A percentile compares a stretch with the other conserved stretches of the same genome.
Conservation (phyloP, 2,329 filamentous ascomycete genomes). For the Talaromyces amestolkiae region DNA sequence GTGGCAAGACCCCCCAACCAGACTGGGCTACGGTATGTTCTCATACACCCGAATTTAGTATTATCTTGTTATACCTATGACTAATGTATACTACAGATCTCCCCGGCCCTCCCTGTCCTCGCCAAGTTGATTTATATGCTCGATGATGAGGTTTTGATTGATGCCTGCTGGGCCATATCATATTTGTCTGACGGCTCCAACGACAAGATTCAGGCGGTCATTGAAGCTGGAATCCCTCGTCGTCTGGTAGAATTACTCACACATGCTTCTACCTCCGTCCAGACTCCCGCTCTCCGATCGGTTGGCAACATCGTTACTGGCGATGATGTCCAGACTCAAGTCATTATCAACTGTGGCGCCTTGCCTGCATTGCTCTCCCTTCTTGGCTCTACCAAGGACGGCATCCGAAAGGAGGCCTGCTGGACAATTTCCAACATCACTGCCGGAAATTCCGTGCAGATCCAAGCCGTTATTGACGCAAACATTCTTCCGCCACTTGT, state of each 20-base stretch:
- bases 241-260: conserved; percentile 95
- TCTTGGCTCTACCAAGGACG: conserved; percentile 94
- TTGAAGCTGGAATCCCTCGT: conserved; percentile 95
- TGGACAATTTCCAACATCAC: conserved; percentile 99
- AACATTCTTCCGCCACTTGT: conserved; percentile 96
- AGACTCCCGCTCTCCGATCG: conserved; percentile 93
- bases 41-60: not conserved
- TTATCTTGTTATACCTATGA: not conserved
- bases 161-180: conserved; percentile 99
- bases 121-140: conserved; percentile 97
- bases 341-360: conserved; percentile 98
- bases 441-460: conserved; percentile 95
- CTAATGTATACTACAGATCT: conserved; percentile 60
- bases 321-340: conserved; percentile 97
- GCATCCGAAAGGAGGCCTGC: conserved; percentile 98
- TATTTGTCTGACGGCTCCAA: conserved; percentile 98
- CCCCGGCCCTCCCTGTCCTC: conserved; percentile 89
- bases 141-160: conserved; percentile 96
- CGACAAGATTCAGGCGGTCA: conserved; percentile 98
- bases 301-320: conserved; percentile 99
- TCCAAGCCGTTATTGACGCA: conserved; percentile 93
- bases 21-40: conserved; percentile 88
- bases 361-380: conserved; percentile 89
- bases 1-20: conserved; percentile 97
- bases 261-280: conserved; percentile 96